A percentile compares a stretch with the other conserved stretches of the same genome.
phyloP scores from a whole-genome alignment of 2,329 filamentous ascomycete genomes.

The Colletotrichum sp. region DNA sequence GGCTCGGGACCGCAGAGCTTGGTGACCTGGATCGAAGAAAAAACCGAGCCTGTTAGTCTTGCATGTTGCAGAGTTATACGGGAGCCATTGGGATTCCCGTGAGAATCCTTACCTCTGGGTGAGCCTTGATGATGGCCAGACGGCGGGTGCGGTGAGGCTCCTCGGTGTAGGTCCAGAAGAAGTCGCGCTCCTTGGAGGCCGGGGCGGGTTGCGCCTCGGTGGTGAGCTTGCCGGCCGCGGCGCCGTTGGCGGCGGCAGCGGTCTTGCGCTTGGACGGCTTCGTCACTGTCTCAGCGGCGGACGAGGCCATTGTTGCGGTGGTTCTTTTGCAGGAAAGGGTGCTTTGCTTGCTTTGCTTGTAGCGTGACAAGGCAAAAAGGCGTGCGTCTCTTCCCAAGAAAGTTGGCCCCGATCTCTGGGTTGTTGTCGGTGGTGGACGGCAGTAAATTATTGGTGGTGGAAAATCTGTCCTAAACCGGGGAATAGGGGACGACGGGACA shows the following conservation, averaged over 20 bases:
- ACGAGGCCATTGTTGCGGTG: slow-evolving; percentile 27
- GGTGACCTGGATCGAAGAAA: slow-evolving; percentile 68
- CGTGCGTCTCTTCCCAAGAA: background rate
- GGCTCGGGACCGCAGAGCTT: slow-evolving; percentile 97
- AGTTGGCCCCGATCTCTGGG: background rate
- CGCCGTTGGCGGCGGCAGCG: slow-evolving; percentile 20
- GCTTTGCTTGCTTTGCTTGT: background rate
- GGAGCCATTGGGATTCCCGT: background rate
- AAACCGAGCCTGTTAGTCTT: background rate
- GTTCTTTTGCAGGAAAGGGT: background rate
- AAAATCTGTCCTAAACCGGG: slow-evolving; percentile 12
- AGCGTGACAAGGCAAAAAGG: background rate
- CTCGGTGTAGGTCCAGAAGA: slow-evolving; percentile 99
- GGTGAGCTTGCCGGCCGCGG: slow-evolving; percentile 25
- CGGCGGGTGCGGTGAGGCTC: slow-evolving; percentile 92
- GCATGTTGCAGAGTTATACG: background rate
- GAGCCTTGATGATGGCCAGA: slow-evolving; percentile 95
- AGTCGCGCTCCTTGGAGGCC: slow-evolving; percentile 61
- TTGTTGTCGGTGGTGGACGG: background rate
- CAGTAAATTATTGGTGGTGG: background rate
- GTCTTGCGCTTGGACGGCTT: slow-evolving; percentile 31
- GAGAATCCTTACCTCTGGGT: slow-evolving; percentile 75
- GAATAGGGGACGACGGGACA: background rate
- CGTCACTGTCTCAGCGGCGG: slow-evolving; percentile 37
- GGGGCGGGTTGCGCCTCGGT: slow-evolving; percentile 37